Evolutionary conservation across 495 filamentous ascomycete genomes (phyloP), one percentile per base, ranked within the genome.

Genomic region (Lentithecium fluviatile): DNA sequence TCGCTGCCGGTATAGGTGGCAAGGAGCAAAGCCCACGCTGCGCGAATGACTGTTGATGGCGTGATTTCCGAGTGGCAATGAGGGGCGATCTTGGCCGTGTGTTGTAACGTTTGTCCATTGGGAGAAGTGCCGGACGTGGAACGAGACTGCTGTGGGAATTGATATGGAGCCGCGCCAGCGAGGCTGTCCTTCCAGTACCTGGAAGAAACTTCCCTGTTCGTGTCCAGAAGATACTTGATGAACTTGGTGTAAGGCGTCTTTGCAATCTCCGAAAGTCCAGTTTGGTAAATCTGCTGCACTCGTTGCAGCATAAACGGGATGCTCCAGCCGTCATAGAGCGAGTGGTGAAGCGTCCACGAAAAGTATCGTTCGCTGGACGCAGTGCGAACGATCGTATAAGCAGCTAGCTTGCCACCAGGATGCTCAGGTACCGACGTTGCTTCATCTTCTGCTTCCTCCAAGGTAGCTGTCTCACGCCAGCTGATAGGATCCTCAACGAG

Each of bases 11-110:
- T 79, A 42, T 80, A 75, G 3, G 64, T 65, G 7, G 77, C 73
- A 29, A 82, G 20, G 0, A 83, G 69, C 20, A 82, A 68, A 5
- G 79, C 77, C 81, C 81, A 85, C 0, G 79, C 81, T 34, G 80
- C 80, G 37, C 79, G 75, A 15, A 85, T 74, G 13, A 83, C 63
- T 7, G 77, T 76, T 6, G 82, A 76, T 0, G 76, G 49, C 1
- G 80, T 83, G 38, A 80, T 69, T 17, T 52, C 50, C 7, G 21
- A 46, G 40, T 60, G 46, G 15, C 51, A 45, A 26, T 52, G 34
- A 0, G 51, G 40, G 38, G 49, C 19, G 11, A 62, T 7, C 20
- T 58, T 61, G 13, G 58, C 54, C 7, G 29, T 60, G 45, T 69
- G 62, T 6, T 47, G 24, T 24, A 58, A 24, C 6, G 48, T 38